Evolutionary conservation across 345 rosid genomes (phyloP).

Genomic region (Turnera subulata): DNA sequence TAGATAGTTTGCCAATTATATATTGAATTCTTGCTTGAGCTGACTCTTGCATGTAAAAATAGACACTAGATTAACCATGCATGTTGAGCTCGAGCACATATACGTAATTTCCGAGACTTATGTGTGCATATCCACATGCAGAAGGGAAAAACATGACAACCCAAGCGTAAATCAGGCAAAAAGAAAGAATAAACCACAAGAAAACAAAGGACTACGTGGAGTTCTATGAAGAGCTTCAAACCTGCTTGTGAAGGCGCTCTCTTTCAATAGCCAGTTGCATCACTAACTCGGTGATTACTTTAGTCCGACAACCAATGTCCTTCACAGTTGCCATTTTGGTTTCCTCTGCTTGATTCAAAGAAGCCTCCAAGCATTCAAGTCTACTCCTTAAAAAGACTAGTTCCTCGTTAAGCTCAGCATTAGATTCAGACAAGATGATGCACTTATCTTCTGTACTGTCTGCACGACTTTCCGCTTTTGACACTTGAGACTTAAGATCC

Average conservation of each 20-base stretch:
- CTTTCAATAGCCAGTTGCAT: conserved; percentile 74
- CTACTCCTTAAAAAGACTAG: conserved; percentile 61
- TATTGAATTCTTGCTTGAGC: too few species aligned
- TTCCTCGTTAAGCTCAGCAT: conserved; percentile 67
- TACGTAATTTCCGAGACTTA: too few species aligned
- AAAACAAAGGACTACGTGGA: neutral
- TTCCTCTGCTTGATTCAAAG: conserved; percentile 68
- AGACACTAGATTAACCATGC: too few species aligned
- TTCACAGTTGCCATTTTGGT: conserved; percentile 55
- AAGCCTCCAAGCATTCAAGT: conserved; percentile 57
- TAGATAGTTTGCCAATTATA: too few species aligned
- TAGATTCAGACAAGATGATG: conserved; percentile 66
- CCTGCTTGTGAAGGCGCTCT: conserved; percentile 90
- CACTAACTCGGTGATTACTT: conserved; percentile 71
- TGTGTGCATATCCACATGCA: too few species aligned
- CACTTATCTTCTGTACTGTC: conserved; percentile 76
- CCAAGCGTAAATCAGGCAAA: too few species aligned
- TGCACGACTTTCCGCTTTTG: conserved; percentile 65
- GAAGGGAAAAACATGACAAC: too few species aligned
- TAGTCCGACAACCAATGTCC: conserved; percentile 59
- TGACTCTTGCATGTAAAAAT: too few species aligned
- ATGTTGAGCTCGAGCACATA: too few species aligned
- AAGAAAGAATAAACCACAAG: too few species aligned
- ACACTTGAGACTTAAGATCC: conserved; percentile 66
- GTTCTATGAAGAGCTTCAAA: conserved; percentile 14